Base-by-base conservation (phyloP, 2,329 filamentous ascomycete species). In the Orbilia blumenaviensis region DNA sequence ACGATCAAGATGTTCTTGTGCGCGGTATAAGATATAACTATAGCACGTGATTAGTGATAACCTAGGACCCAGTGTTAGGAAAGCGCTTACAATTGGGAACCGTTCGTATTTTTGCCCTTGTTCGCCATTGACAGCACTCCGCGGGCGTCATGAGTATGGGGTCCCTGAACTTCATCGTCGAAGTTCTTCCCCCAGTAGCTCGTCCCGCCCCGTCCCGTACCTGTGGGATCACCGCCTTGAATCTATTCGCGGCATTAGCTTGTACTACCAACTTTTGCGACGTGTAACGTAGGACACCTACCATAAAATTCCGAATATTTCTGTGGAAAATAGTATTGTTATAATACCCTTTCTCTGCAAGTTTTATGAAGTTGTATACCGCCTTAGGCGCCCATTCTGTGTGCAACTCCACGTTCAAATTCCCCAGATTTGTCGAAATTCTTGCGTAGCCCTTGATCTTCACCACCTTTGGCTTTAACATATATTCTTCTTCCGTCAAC, bases 91-190 rank as follows among this genome's bases (percentile, higher is more conserved):
- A 91, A 99, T 83, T 99, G 95, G 79, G 89, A 92, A 7, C 92
- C 95, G 83, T 99, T 99, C 21, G 94, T 98, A 81, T 97, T 94
- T 81, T 97, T 97, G 72, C 95, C 95, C 82, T 99, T 99, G 83
- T 99, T 99, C 42, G 95, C 95, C 95, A 99, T 99, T 79, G 91
- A 93, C 25, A 96, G 81, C 0, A 94, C 88, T 10, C 95, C 95
- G 27, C 94, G 87, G 0, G 87, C 84, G 81, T 93, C 91, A 80
- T 99, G 95, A n/a, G 90, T 91, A 42, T 93, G 83, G 0, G 94
- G 93, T 0, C 94, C 93, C 14, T 97, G 93, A 78, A 98, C 91
- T 82, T 99, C 95, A 82, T 99, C 95, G 63, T 91, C 87, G 81
- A 99, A 99, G 77, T 93, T 92, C 83, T 96, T 96, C 72, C 92